Base-by-base conservation (phyloP, 2,329 filamentous ascomycete genomes). In the Aspergillus unguis region DNA sequence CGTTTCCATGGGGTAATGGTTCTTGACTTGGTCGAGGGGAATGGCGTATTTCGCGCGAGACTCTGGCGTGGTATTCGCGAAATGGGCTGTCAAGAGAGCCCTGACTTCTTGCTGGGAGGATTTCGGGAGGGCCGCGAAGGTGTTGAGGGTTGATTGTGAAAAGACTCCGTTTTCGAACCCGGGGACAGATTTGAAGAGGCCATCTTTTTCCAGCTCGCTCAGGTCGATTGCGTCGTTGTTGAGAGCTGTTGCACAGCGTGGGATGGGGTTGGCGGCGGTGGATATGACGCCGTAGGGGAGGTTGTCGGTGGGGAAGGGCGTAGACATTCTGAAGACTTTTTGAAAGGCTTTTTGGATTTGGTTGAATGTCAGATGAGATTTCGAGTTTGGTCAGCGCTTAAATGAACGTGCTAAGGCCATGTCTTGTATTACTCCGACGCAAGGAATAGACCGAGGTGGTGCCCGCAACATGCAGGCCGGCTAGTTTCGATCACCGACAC, bases 251-350 rank as follows among this genome's bases (percentile, higher is more conserved):
- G 57, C 57, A 31, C 57, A 59, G 25, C 55, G 50, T 3, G 45
- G 50, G 23, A n/a, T 38, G 2, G 50, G 44, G 6, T 49, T 50
- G 4, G 38, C 43, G n/a, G 29, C 3, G 1, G 57, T 59, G 10
- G 50, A 56, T 10, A 59, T 56, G 6, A 59, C 55, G 2, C 57
- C 55, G 40, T 54, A 59, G 17, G 57, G 57, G 23, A 59, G 50
- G 31, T 59, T 59, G 17, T 59, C 57, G 38, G 58, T 50, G 10
- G 55, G 52, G 33, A 59, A 59, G 9, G 57, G 57, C 11, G 52
- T 50, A 6, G 49, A 11, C 43, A 47, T 48, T 17, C 17, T 17
- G 1, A 17, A 17, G 17, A 17, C 17, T 17, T 17, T 17, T 17
- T 17, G 17, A 17, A 17, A 17, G 17, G 17, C 17, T 17, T 17